Evolutionary conservation across 495 filamentous ascomycete genomes (phyloP), one percentile per base, ranked within the genome.

Genomic region (Tricharina praecox): DNA sequence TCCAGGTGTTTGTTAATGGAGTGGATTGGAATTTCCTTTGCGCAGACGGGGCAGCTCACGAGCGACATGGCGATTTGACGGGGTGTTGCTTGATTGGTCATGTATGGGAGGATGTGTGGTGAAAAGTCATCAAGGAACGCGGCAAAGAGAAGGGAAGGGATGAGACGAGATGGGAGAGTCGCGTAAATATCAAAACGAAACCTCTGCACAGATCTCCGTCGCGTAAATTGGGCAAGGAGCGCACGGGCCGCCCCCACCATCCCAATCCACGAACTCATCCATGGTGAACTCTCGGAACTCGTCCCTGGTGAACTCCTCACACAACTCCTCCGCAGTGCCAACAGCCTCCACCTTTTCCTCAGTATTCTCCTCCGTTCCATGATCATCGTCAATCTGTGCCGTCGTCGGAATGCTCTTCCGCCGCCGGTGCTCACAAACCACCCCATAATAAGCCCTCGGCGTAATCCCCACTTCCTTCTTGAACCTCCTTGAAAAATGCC

Each of bases 1-100:
- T 97, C 90, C 53, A 97, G 76, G 61, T 97, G 90, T 41, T 72
- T 69, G 62, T 97, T 97, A 67, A 97, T 97, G 49, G 81, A 74
- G 45, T 66, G 54, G 45, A 80, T 67, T 43, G 77, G 73, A 51
- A 96, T 87, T 33, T 70, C 66, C 51, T 84, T 81, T 41, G 72
- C 68, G 65, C 90, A 97, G 47, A 87, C 82, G 4, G 90, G 90
- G 59, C 90, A 97, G 47, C 72, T 71, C 25, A 97, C 86, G 77
- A 82, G 40, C 11, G 21, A 24, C 40, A 43, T 43, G 1, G 40
- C 40, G 13, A 43, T 43, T 37, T 37, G 34, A 37, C 34, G 34
- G 15, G 34, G 34, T 37, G 34, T 37, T 32, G 28, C n/a, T n/a
- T n/a, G n/a, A n/a, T n/a, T n/a, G n/a, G n/a, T n/a, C n/a, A n/a